Percentiles rank a stretch among this genome's conserved stretches.
Conservation (phyloP, 306 rosid species). For the Cicer pinnatifidum region DNA sequence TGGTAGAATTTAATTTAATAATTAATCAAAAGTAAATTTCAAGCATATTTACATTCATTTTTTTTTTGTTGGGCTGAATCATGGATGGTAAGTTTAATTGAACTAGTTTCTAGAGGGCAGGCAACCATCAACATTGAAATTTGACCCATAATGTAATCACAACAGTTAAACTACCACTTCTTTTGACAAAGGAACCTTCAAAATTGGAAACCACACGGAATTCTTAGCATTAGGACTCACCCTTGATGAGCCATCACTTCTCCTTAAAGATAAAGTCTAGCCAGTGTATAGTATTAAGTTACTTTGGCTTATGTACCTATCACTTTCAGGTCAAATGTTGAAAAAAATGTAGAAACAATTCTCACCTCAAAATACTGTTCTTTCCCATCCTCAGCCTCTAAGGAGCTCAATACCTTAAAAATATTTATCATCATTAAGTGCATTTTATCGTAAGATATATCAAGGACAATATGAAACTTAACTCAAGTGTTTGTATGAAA, state of each 20-base stretch:
- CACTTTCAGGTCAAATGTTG: slow-evolving; percentile 34
- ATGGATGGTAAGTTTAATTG: not conserved
- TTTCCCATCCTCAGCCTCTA: not conserved
- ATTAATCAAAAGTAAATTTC: slow-evolving; percentile 24
- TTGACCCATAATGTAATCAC: slow-evolving; percentile 15
- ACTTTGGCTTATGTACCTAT: slow-evolving; percentile 44
- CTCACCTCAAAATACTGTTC: not conserved
- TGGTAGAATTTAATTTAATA: slow-evolving; percentile 29
- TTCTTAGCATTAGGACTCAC: slow-evolving; percentile 27
- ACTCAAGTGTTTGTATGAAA: not conserved
- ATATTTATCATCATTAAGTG: not conserved
- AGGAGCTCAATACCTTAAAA: not conserved
- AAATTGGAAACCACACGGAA: slow-evolving; percentile 1
- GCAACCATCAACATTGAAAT: slow-evolving; percentile 4
- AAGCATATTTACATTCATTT: not conserved
- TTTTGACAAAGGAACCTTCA: not conserved
- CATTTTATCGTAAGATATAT: not conserved
- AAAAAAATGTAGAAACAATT: slow-evolving; percentile 18
- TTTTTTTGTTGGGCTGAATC: not conserved
- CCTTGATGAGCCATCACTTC: slow-evolving; percentile 42
- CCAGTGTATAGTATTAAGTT: slow-evolving; percentile 30
- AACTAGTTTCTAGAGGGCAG: slow-evolving; percentile 20
- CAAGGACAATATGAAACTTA: no score
- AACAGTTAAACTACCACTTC: not conserved
- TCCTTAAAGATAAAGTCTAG: slow-evolving; percentile 47